Evolutionary conservation across 768 basidiomycete species (phyloP), one percentile per base, ranked within the genome.

Genomic region (Leucogyrophana mollusca): DNA sequence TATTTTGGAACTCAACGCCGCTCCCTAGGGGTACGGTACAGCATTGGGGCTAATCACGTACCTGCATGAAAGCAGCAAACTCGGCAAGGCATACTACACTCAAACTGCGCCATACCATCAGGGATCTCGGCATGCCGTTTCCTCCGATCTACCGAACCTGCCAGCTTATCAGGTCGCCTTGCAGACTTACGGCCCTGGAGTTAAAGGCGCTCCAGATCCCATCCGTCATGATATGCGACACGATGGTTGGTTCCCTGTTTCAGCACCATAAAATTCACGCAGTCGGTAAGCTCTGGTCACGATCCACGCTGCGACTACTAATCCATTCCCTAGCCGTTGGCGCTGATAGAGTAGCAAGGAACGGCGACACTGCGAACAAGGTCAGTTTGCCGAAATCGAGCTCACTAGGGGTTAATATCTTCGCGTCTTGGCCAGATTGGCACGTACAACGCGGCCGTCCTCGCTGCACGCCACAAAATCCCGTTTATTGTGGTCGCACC

Each of bases 291-390:
- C 38, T 36, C 17, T 34, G 9, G 30, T 13, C 27, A 23, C 3
- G 11, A 14, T n/a, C 39, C 27, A 20, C 7, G 7, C 16, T 33
- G 45, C 21, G 30, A 39, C 16, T 21, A 40, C 24, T 20, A 42
- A 20, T 20, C 27, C 13, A 35, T 45, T 21, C 23, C 24, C 45
- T 52, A 88, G 90, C 75, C 44, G 92, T 94, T 30, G 91, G 92
- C 32, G 90, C 92, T 13, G 92, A 94, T 61, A 74, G 93, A 48
- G 84, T 98, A 54, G 90, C 92, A 2, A 78, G 72, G 61, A 97
- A 98, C 58, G 95, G 95, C 4, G 95, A 97, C 69, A 97, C 95
- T 1, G 95, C 95, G 13, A 98, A 98, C 76, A 98, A 98, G 74
- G 82, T 79, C 47, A 21, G 65, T 56, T 9, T 23, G 14, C 17